Base-by-base conservation (phyloP, 176 grass and related monocot genomes). In the Musa troglodytarum region DNA sequence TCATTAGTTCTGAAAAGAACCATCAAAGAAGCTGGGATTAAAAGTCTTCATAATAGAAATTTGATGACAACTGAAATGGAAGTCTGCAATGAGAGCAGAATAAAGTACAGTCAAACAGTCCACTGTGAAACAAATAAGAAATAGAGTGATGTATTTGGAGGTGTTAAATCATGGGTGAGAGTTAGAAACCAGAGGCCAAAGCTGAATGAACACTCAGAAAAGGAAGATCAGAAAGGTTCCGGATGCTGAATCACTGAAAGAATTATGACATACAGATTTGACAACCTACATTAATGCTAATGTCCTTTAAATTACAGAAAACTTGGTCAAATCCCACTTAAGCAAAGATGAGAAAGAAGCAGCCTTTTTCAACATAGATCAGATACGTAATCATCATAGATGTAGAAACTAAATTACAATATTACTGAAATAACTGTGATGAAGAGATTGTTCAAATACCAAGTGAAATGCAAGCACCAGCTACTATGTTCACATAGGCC, bases 401-500 rank as follows among this genome's bases (percentile, higher is more conserved):
- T 26, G 63, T 4, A 65, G 10, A 65, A 65, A 65, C 34, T 43
- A 43, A 43, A 10, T 65, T 11, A n/a, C 8, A 26, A 0, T 28
- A 23, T 4, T 12, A 26, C n/a, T 65, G 21, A 65, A 9, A 28
- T 65, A 34, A 68, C 24, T 10, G 13, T 50, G 68, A 65, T 13
- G 14, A 70, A 51, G 8, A 70, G 8, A 50, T 70, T 50, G 10
- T 26, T 64, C 72, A 64, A 83, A 73, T 78, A 97, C 93, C 93
- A 88, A 97, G 84, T 81, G 93, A 81, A 76, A 97, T 88, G 82
- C 90, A 97, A 72, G 90, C 81, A 72, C 93, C 93, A 53, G 90
- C 86, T 55, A 97, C 78, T 77, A 97, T 90, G 78, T 97, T 97
- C 69, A 97, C 90, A 80, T 90, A 97, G 83, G 93, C 93, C 79